Conservation (phyloP, 495 filamentous ascomycete genomes). For the Penicillium salamii region DNA sequence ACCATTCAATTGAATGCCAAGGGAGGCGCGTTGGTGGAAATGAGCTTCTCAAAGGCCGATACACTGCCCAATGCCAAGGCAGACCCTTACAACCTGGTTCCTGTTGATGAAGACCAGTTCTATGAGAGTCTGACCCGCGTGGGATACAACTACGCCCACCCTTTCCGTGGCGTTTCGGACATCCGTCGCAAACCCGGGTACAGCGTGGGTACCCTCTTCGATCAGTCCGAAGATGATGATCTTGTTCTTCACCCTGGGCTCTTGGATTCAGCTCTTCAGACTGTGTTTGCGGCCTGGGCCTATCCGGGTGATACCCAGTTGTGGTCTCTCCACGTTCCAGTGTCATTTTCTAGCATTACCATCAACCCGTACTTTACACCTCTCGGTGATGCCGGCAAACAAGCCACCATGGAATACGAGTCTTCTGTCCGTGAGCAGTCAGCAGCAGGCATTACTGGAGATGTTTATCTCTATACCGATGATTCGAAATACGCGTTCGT, state of each 20-base stretch:
- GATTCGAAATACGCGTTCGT: too few relatives aligned
- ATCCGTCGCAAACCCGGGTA: slow-evolving; percentile 2
- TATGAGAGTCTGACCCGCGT: neutral
- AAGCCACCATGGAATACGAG: too few relatives aligned
- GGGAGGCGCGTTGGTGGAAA: too few relatives aligned
- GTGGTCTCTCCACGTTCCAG: slow-evolving; percentile 4
- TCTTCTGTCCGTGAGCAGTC: too few relatives aligned
- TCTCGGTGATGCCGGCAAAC: too few relatives aligned
- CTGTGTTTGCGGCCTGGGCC: neutral
- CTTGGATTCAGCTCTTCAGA: slow-evolving; percentile 4
- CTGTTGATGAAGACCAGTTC: neutral
- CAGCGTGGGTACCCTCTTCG: neutral
- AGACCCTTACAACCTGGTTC: neutral
- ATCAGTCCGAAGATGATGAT: too few relatives aligned
- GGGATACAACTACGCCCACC: neutral
- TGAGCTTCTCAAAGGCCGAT: neutral
- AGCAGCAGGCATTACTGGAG: too few relatives aligned
- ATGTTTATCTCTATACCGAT: too few relatives aligned
- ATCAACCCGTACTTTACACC: neutral
- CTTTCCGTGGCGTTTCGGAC: neutral
- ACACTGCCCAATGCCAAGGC: neutral
- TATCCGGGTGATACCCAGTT: slow-evolving; percentile 6
- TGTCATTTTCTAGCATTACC: neutral
- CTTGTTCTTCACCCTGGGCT: slow-evolving; percentile 3
- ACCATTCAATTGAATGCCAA: too few relatives aligned